Percentiles rank a stretch among this genome's conserved stretches.
These are phyloP conservation scores for Blumeria hordei DNA, from an alignment of 2,329 filamentous ascomycete genomes.

Conservation along the genomic window DNA sequence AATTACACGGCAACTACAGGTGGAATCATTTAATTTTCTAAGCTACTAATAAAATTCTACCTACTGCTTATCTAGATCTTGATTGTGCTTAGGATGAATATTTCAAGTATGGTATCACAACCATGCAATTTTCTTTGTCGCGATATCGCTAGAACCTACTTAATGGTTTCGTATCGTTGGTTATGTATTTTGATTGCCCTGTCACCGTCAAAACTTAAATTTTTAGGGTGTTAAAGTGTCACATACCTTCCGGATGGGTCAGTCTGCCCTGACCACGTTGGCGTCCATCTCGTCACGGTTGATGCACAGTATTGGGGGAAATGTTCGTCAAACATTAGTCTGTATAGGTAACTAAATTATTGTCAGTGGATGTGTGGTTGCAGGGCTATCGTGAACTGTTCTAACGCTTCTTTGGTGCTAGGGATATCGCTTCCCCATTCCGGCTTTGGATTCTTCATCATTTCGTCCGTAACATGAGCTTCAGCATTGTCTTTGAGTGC, in stretches of 20 bases:
- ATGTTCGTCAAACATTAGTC: slow-evolving; percentile 95
- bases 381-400: slow-evolving; percentile 6
- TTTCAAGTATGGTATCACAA: too few species aligned
- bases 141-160: too few species aligned
- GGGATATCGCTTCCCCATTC: slow-evolving; percentile 89
- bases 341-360: slow-evolving; percentile 64
- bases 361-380: slow-evolving; percentile 3
- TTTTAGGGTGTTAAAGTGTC: not conserved
- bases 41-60: too few species aligned
- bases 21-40: too few species aligned
- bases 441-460: slow-evolving; percentile 94
- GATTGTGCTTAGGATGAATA: too few species aligned
- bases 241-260: slow-evolving; percentile 55
- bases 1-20: too few species aligned
- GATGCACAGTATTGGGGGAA: slow-evolving; percentile 79
- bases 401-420: slow-evolving; percentile 85
- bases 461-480: slow-evolving; percentile 74
- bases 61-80: too few species aligned
- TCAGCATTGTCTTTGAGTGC: slow-evolving; percentile 88
- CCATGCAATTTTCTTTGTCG: too few species aligned
- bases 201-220: not conserved
- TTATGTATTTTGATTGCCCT: slow-evolving; percentile 58
- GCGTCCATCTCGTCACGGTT: slow-evolving; percentile 90
- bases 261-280: slow-evolving; percentile 89
- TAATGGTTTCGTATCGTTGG: slow-evolving; percentile 36